Base-by-base conservation (phyloP, 805 yeast species). In the Ogataea wickerhamii region DNA sequence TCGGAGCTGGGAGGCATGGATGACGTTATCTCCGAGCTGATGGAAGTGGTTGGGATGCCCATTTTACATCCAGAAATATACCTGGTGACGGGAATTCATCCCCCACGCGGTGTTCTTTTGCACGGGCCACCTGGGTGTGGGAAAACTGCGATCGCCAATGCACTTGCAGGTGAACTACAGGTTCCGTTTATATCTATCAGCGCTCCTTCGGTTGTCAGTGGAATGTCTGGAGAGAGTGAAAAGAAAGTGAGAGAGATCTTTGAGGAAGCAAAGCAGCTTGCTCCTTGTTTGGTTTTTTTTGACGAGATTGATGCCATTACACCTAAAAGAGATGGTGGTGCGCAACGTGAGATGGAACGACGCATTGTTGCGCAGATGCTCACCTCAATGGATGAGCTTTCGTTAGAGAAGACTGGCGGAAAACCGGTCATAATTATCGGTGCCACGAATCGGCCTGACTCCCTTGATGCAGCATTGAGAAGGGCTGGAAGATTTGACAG, bases 41-140 rank as follows among this genome's bases (percentile, higher is more conserved):
- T 86, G 82, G 98, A 93, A 60, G 68, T 88, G 26, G 83, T 93
- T 1, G 96, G 95, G 1, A 70, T 91, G 66, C 98, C 98, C 1
- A 80, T 93, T 22, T 63, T 85, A 16, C 98, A 93, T 53, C 97
- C 98, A 0, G 98, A 93, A 60, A 85, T 93, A 2, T 93, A 87
- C 56, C 48, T 68, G 18, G 72, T 89, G 6, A 82, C 95, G 0
- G 98, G 98, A 18, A 89, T 89, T 11, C 95, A 87, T 49, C 97
- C 97, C 13, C 95, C 98, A 14, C 71, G 96, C 40, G 98, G 98
- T 24, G 78, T 91, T n/a, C 64, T 91, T 12, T 63, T 91, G 10
- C 95, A 91, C 60, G 98, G 98, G 0, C 98, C 98, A 0, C 98
- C 98, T 2, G 98, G 98, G 12, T 93, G 98, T 68, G 98, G 98